Percentiles rank a stretch among this genome's conserved stretches.
Conservation (phyloP, 2,329 filamentous ascomycete genomes). For the Fusarium avenaceum region DNA sequence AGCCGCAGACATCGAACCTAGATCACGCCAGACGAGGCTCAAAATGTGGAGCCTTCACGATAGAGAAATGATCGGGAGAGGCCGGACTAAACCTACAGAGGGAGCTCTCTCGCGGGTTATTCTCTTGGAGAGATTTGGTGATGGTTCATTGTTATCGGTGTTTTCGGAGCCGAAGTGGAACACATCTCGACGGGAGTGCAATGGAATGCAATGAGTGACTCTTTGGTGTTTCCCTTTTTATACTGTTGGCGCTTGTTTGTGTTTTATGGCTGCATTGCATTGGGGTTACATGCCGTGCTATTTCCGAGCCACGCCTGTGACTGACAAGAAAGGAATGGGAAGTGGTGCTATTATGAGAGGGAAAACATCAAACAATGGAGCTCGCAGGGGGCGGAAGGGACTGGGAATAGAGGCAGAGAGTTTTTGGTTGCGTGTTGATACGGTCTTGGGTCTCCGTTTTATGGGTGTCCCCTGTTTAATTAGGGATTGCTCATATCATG, state of each 20-base stretch:
- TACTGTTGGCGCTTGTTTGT: not conserved
- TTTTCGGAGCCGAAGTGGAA: conserved; percentile 42
- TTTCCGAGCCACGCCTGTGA: conserved; percentile 44
- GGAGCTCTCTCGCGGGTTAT: conserved; percentile 25
- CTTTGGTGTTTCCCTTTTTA: conserved; percentile 11
- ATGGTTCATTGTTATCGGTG: conserved; percentile 1
- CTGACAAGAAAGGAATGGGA: conserved; percentile 1
- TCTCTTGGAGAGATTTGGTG: conserved; percentile 12
- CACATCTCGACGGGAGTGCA: conserved; percentile 6
- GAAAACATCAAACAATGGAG: conserved; percentile 38
- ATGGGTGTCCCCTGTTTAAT: too few relatives aligned
- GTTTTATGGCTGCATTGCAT: conserved; percentile 26
- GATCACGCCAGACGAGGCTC: conserved; percentile 38
- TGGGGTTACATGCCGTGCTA: conserved; percentile 39
- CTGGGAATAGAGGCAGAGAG: conserved; percentile 35
- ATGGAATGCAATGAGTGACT: conserved; percentile 17
- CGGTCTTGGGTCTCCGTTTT: conserved; percentile 36
- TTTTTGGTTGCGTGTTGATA: not conserved
- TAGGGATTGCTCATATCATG: too few relatives aligned
- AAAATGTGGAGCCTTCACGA: conserved; percentile 24
- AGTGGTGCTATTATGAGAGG: conserved; percentile 22
- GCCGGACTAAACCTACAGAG: conserved; percentile 27
- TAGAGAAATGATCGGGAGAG: conserved; percentile 41
- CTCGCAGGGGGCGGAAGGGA: conserved; percentile 6
- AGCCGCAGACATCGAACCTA: conserved; percentile 31